phyloP scores from a whole-genome alignment of 2,329 filamentous ascomycete genomes.

The Tolypocladium paradoxum region DNA sequence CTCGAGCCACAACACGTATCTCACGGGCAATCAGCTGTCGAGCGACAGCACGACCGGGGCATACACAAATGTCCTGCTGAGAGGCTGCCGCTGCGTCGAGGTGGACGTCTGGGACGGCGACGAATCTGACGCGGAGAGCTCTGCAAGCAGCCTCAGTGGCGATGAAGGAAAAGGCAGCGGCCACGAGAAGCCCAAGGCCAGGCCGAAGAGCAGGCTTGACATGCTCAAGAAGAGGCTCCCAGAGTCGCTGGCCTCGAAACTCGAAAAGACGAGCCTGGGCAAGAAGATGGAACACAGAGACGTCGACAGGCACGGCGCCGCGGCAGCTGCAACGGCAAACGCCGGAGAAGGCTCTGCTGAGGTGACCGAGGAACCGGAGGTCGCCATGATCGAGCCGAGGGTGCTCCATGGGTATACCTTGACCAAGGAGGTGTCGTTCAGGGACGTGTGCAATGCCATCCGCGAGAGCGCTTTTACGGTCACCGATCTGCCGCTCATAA shows the following conservation, averaged over 20 bases:
- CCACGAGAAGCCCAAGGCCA: conserved; percentile 29
- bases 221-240: conserved; percentile 51
- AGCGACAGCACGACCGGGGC: conserved; percentile 80
- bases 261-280: conserved; percentile 37
- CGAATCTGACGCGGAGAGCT: conserved; percentile 59
- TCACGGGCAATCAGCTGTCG: conserved; percentile 78
- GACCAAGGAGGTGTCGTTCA: conserved; percentile 79
- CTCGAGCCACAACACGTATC: conserved; percentile 91
- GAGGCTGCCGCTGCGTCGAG: conserved; percentile 84
- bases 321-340: background rate
- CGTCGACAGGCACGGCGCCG: conserved; percentile 1
- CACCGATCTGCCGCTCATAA: conserved; percentile 75
- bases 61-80: conserved; percentile 73
- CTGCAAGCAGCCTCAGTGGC: conserved; percentile 35
- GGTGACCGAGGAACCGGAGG: conserved; percentile 11
- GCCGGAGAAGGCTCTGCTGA: background rate
- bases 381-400: conserved; percentile 50
- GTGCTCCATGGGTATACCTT: conserved; percentile 85
- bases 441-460: conserved; percentile 74
- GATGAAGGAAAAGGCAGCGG: conserved; percentile 37
- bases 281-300: conserved; percentile 27
- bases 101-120: conserved; percentile 93
- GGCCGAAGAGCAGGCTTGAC: conserved; percentile 49
- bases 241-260: conserved; percentile 28
- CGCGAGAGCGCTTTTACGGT: conserved; percentile 65